Percentiles rank a stretch among this genome's conserved stretches.
These are phyloP conservation scores for Euphorbia tirucalli DNA, from an alignment of 345 rosid genomes.

Conservation along the genomic window DNA sequence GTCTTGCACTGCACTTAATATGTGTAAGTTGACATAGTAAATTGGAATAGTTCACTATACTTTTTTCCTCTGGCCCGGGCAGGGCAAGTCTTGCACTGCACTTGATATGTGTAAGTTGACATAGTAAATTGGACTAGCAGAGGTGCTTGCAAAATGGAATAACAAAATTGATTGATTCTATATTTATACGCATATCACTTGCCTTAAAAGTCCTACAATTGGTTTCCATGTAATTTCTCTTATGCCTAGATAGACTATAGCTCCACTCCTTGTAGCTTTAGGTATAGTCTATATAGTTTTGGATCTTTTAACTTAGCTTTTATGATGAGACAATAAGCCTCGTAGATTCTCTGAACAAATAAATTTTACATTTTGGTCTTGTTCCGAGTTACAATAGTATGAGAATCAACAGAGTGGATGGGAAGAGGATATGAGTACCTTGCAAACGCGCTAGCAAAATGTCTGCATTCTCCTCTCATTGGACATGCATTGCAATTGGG, in stretches of 20 bases:
- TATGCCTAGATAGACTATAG: not conserved
- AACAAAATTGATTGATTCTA: not conserved
- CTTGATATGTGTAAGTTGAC: conserved; percentile 18
- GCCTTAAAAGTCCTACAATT: not conserved
- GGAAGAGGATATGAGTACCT: conserved; percentile 44
- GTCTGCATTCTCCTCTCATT: conserved; percentile 66
- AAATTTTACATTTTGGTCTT: not conserved
- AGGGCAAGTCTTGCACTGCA: conserved; percentile 89
- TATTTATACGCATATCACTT: not conserved
- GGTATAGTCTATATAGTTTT: not conserved
- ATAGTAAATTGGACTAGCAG: not conserved
- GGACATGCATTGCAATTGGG: conserved; percentile 89
- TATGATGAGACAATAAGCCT: not conserved
- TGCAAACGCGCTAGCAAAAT: conserved; percentile 71
- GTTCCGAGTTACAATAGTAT: not conserved
- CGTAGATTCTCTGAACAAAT: not conserved
- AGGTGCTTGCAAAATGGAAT: conserved; percentile 8
- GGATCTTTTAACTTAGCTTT: not conserved
- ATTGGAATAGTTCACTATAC: not conserved
- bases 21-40: conserved; percentile 10
- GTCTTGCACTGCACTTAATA: conserved; percentile 69
- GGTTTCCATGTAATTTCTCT: not conserved
- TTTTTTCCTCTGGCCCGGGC: conserved; percentile 35
- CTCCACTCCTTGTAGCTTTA: not conserved
- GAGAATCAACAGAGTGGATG: not conserved